Evolutionary conservation across 225 moss, liverwort and hornwort species (phyloP).

Genomic region (Neckera pumila): DNA sequence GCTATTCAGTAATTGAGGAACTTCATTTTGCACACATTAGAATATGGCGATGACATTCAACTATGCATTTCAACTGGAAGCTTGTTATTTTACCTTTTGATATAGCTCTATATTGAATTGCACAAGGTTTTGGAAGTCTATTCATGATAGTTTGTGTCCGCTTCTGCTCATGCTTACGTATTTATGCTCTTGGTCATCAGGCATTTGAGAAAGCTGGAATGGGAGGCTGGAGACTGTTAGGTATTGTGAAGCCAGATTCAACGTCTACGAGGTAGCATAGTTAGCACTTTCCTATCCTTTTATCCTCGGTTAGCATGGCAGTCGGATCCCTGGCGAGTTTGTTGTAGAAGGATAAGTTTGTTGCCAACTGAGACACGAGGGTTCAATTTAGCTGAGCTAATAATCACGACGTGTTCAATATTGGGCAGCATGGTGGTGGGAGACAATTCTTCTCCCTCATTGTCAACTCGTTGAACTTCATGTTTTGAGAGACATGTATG

Average conservation of each 20-base stretch:
- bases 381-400: background rate
- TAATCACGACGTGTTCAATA: slow-evolving; percentile 5
- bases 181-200: slow-evolving; percentile 24
- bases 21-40: background rate
- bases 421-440: background rate
- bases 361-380: background rate
- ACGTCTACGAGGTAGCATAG: slow-evolving; percentile 44
- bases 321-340: background rate
- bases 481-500: background rate
- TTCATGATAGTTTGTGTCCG: background rate
- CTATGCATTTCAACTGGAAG: background rate
- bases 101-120: background rate
- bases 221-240: slow-evolving; percentile 92
- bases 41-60: background rate
- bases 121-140: background rate
- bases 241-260: slow-evolving; percentile 78
- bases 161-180: background rate
- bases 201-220: slow-evolving; percentile 80
- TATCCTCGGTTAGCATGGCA: background rate
- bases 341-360: slow-evolving; percentile 8
- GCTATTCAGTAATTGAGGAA: background rate
- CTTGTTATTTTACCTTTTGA: background rate
- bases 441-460: slow-evolving; percentile 2
- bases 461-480: slow-evolving; percentile 1
- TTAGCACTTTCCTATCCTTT: background rate